Evolutionary conservation across 2,329 filamentous ascomycete genomes (phyloP), one percentile per base, ranked within the genome.

Genomic region (Cladosporium colombiae): DNA sequence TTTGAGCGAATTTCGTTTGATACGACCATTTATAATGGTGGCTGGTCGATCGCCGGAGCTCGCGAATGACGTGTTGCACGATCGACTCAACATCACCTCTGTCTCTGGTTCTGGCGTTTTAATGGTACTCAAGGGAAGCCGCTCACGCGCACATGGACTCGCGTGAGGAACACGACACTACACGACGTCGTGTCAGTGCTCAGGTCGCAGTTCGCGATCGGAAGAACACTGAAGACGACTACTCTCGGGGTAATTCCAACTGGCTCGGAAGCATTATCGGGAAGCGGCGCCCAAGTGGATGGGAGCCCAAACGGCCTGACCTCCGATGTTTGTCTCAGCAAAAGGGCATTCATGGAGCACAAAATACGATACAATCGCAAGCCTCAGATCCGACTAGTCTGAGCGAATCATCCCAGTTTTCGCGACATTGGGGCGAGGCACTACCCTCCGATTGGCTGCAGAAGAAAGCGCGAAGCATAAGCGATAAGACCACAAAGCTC

Each of bases 251-350:
- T 27, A 16, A 55, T 31, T 46, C 50, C 50, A 44, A 63, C 50
- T 56, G 61, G 61, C 49, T 40, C 61, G 61, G 61, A 63, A 56
- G 49, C 50, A 63, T 63, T 63, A 29, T 63, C 61, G 61, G 61
- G 50, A 21, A n/a, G 31, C 50, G 13, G 21, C 46, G 5, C 27
- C 29, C 27, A 62, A 25, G 8, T 25, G 29, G 18, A 25, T 50
- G 46, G 46, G 46, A 52, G 59, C 59, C 59, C 29, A 52, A 62
- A 16, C 31, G 59, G 59, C 44, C 21, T 52, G 29, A 62, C 27
- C 59, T 37, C 59, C 59, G 46, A 62, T 37, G n/a, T 27, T 27
- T 60, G 44, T 21, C 57, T 49, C 16, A 60, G 57, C 23, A 49
- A 25, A 40, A 33, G 33, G 11, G 14, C 33, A 23, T 27, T 25